Conservation (phyloP, 2,329 filamentous ascomycete species). For the Curvularia sp. region DNA sequence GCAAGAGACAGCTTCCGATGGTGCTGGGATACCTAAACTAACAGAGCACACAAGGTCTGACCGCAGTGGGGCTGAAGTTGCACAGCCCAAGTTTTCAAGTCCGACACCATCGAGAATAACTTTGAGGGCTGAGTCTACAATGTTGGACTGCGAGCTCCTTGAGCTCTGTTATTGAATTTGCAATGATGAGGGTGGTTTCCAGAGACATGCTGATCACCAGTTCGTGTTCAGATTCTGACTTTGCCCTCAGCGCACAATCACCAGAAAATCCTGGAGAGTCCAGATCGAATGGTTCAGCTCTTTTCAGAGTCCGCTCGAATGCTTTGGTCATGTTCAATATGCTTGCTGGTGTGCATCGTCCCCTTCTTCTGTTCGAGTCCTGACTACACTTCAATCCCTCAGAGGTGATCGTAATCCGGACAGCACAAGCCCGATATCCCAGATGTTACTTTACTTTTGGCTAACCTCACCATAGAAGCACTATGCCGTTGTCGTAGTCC, state of each 20-base stretch:
- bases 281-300: not conserved
- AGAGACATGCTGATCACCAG: not conserved
- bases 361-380: not conserved
- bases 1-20: constrained; percentile 2
- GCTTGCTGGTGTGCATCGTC: not conserved
- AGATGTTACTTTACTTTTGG: not conserved
- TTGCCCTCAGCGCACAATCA: not conserved
- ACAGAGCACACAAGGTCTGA: not conserved
- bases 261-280: too few species aligned
- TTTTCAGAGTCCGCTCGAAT: not conserved
- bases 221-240: not conserved
- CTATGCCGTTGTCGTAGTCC: constrained; percentile 21
- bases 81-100: constrained; percentile 6
- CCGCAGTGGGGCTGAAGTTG: constrained; percentile 6
- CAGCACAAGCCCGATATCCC: too few species aligned
- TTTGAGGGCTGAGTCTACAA: not conserved
- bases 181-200: not conserved
- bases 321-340: not conserved
- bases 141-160: not conserved
- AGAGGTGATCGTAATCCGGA: not conserved
- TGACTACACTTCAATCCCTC: too few species aligned
- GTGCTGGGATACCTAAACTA: constrained; percentile 5
- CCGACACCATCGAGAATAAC: not conserved
- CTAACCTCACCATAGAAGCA: not conserved
- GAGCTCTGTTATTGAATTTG: not conserved